phyloP scores from a whole-genome alignment of 495 filamentous ascomycete species.

The Penicillium waksmanii region DNA sequence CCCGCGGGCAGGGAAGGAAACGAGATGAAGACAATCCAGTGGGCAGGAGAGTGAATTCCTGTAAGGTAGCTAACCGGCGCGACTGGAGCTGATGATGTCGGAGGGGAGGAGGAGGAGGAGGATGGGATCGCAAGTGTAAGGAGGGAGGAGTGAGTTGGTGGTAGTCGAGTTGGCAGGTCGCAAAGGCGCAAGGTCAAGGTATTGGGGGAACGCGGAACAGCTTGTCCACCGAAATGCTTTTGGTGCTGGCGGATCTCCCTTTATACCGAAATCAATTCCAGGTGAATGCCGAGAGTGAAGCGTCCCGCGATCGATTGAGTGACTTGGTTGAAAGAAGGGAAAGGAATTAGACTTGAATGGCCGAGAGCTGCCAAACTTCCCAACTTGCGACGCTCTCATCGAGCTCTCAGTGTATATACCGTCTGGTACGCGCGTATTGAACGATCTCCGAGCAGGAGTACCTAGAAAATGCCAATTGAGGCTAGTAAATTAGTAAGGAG shows the following conservation, averaged over 20 bases:
- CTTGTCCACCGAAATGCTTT: conserved; percentile 17
- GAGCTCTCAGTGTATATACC: conserved; percentile 17
- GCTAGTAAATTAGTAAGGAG: not conserved
- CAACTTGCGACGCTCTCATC: conserved; percentile 31
- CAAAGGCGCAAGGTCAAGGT: conserved; percentile 27
- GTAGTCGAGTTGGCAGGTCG: conserved; percentile 4
- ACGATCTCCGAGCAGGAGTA: not conserved
- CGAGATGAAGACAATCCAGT: conserved; percentile 25
- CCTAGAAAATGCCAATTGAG: not conserved
- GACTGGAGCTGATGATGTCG: conserved; percentile 25
- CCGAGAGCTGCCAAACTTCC: conserved; percentile 15
- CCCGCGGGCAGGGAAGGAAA: conserved; percentile 31
- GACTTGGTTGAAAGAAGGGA: conserved; percentile 6
- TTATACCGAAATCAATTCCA: not conserved
- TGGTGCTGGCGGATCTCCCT: not conserved
- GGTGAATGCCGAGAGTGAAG: conserved; percentile 1
- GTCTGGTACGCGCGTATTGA: conserved; percentile 9
- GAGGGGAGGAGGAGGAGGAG: conserved; percentile 21
- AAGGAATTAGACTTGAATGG: conserved; percentile 5
- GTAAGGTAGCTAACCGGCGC: conserved; percentile 25
- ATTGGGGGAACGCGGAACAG: conserved; percentile 27
- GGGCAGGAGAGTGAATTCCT: conserved; percentile 28
- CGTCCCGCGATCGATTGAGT: conserved; percentile 14
- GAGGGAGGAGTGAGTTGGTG: conserved; percentile 24
- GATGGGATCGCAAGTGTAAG: conserved; percentile 20